These are phyloP conservation scores for Ganoderma lingzhi DNA, from an alignment of 1,284 basidiomycete species.

Conservation along the genomic window DNA sequence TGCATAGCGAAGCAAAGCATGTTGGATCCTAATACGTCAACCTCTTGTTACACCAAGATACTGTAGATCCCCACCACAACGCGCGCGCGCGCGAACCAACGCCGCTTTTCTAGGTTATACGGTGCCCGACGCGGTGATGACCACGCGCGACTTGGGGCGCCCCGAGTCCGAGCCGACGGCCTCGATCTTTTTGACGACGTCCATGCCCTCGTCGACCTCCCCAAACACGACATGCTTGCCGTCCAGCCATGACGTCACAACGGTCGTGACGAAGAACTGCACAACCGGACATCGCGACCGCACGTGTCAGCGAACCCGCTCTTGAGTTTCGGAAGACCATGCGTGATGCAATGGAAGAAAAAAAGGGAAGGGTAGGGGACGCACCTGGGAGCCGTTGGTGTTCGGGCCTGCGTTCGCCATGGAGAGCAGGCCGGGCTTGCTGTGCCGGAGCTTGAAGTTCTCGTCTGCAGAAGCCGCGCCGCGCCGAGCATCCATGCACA, in stretches of 20 bases:
- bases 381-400: slow-evolving; percentile 78
- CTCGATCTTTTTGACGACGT: slow-evolving; percentile 83
- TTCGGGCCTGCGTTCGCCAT: slow-evolving; percentile 88
- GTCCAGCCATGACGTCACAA: slow-evolving; percentile 81
- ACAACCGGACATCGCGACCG: background rate
- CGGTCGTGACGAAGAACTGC: slow-evolving; percentile 91
- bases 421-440: slow-evolving; percentile 83
- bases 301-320: background rate
- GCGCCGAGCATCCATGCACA: background rate
- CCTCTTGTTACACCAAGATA: background rate
- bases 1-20: background rate
- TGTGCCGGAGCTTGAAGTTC: slow-evolving; percentile 85
- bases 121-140: slow-evolving; percentile 70
- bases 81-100: background rate
- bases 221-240: slow-evolving; percentile 87
- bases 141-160: slow-evolving; percentile 60
- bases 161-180: slow-evolving; percentile 63
- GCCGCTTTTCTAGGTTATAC: background rate
- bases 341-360: too few species aligned
- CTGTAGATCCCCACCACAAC: background rate
- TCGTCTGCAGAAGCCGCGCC: slow-evolving; percentile 67
- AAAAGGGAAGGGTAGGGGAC: slow-evolving; percentile 12
- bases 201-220: slow-evolving; percentile 81
- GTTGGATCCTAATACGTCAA: background rate
- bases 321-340: background rate